Percentiles rank a stretch among this genome's conserved stretches.
These are phyloP conservation scores for Mycena sp. DNA, from an alignment of 1,284 basidiomycete species.

Conservation along the genomic window DNA sequence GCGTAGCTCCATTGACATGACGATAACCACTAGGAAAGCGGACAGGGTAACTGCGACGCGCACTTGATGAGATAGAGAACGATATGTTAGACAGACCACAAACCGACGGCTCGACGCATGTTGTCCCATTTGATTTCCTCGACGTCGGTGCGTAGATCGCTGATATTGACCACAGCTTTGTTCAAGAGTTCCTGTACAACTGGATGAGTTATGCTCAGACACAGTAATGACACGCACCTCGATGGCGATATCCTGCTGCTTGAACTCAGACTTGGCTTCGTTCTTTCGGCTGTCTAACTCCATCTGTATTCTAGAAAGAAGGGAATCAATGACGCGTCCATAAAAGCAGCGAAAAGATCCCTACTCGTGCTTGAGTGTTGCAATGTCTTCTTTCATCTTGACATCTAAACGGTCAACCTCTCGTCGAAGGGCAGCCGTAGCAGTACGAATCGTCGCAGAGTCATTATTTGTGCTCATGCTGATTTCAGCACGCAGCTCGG, in stretches of 20 bases:
- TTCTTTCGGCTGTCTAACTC: constrained; percentile 95
- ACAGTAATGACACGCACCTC: constrained; percentile 65
- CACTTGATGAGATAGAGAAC: constrained; percentile 10
- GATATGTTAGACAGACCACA: neutral
- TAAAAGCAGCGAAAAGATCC: constrained; percentile 11
- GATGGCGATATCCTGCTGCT: constrained; percentile 87
- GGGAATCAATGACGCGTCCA: constrained; percentile 5
- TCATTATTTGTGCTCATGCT: constrained; percentile 89
- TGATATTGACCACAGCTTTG: constrained; percentile 85
- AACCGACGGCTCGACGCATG: constrained; percentile 86
- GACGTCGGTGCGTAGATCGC: constrained; percentile 87
- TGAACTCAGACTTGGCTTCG: constrained; percentile 90
- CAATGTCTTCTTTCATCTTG: constrained; percentile 95
- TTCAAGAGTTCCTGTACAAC: constrained; percentile 79
- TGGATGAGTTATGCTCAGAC: constrained; percentile 9
- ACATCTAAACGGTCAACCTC: constrained; percentile 91
- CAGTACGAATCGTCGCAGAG: constrained; percentile 79
- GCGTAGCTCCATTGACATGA: constrained; percentile 74
- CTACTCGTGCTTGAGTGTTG: constrained; percentile 91
- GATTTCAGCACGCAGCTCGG: constrained; percentile 90
- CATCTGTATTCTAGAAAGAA: constrained; percentile 83
- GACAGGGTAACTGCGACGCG: constrained; percentile 62
- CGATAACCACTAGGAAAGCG: constrained; percentile 71
- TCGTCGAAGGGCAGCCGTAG: constrained; percentile 81
- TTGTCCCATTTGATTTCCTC: constrained; percentile 94